These are phyloP conservation scores for Salix exigua DNA, from an alignment of 345 rosid genomes.

Conservation along the genomic window DNA sequence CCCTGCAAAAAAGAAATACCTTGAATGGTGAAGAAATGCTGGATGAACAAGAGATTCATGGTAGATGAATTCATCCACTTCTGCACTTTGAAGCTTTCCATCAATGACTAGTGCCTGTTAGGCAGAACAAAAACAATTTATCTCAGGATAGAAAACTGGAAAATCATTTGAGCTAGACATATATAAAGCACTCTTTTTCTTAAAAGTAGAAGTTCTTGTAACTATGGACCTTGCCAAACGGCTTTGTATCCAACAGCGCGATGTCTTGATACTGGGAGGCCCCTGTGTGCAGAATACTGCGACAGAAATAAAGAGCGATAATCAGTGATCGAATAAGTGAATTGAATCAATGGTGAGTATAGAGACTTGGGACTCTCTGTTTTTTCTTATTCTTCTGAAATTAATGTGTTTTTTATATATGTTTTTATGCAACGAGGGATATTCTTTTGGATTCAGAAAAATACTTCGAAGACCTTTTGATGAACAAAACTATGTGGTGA, in stretches of 20 bases:
- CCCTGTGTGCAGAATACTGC: conserved; percentile 57
- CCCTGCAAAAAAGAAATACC: conserved; percentile 19
- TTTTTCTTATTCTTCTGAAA: background rate
- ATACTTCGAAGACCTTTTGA: background rate
- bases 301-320: background rate
- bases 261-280: conserved; percentile 53
- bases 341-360: background rate
- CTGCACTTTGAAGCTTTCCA: conserved; percentile 76
- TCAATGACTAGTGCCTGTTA: conserved; percentile 55
- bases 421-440: background rate
- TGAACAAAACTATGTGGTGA: background rate
- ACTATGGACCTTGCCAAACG: conserved; percentile 45
- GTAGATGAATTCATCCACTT: conserved; percentile 65
- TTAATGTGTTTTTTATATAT: background rate
- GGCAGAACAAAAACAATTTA: background rate
- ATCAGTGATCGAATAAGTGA: background rate
- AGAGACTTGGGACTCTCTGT: background rate
- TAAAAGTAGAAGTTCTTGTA: background rate
- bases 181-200: background rate
- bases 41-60: conserved; percentile 71
- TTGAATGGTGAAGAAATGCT: conserved; percentile 48
- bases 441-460: background rate
- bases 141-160: background rate
- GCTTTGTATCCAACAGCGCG: conserved; percentile 60
- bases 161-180: background rate